Conservation (phyloP, 2,329 filamentous ascomycete species). For the Colletotrichum endophyticum region DNA sequence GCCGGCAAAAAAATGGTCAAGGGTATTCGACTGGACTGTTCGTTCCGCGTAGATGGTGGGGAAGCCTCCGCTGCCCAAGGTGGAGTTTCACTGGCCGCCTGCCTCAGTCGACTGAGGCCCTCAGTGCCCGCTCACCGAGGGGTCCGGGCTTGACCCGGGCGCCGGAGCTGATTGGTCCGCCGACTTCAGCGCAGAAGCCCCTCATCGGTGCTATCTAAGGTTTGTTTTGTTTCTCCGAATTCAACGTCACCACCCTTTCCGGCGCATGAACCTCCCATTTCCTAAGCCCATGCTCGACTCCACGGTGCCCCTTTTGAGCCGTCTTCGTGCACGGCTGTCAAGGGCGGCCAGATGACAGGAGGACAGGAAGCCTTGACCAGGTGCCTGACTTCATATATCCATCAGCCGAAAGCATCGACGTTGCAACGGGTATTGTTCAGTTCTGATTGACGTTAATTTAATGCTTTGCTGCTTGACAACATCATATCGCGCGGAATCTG, state of each 20-base stretch:
- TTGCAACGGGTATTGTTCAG: background rate
- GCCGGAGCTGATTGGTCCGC: background rate
- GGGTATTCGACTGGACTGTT: background rate
- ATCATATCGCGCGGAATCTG: background rate
- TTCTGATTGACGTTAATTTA: background rate
- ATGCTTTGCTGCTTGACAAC: background rate
- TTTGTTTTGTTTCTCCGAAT: background rate
- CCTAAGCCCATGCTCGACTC: background rate
- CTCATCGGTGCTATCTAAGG: background rate
- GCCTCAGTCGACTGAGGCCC: background rate
- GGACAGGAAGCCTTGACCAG: background rate
- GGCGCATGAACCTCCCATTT: background rate
- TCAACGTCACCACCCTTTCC: background rate
- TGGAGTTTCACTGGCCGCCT: slow-evolving; percentile 9
- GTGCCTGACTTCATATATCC: background rate
- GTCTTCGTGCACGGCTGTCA: background rate
- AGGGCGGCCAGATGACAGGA: background rate
- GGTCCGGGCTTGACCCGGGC: background rate
- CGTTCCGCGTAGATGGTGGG: background rate
- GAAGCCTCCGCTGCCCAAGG: background rate
- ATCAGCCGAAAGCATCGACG: background rate
- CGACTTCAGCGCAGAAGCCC: background rate
- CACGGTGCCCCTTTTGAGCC: background rate
- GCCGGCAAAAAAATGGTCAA: slow-evolving; percentile 11
- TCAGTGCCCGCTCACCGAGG: background rate